Base-by-base conservation (phyloP, 345 rosid genomes). In the Pistacia vera region DNA sequence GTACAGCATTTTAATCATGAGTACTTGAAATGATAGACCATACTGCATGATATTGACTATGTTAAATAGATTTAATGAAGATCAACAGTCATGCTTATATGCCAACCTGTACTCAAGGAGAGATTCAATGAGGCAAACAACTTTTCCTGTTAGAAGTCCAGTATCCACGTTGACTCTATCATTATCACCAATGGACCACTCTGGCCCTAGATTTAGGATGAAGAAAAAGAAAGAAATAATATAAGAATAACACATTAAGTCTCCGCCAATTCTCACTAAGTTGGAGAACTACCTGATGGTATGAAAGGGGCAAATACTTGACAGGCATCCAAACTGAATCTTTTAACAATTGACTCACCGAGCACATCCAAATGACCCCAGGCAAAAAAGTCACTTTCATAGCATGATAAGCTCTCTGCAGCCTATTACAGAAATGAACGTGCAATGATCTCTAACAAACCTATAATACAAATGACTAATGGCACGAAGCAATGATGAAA, bases 31-130 rank as follows among this genome's bases (percentile, higher is more conserved):
- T 41, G 38, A 74, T 51, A 6, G 41, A 35, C 54, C 10, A 28
- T 20, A 61, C 4, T 49, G 25, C 10, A 16, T 49, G 35, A 49
- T 55, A 65, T 17, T 51, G 66, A 63, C 9, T 11, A 49, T 55
- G 56, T 35, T 10, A 30, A 52, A 56, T 46, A 63, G 20, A 52
- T 38, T 65, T 58, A 30, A 62, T n/a, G 30, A 63, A 72, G 66
- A 58, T 68, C 61, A 70, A 66, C 38, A 11, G 67, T 54, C 22
- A n/a, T 57, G 79, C 51, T 63, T 28, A 70, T 22, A 25, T 14
- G 64, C 78, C 48, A 16, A 93, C 99, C 97, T 93, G 83, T 92
- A 93, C 60, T 83, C 93, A 22, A 86, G 89, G 70, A 96, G 94
- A 56, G 89, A 81, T 59, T 88, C 89, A 49, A 90, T 5, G n/a